Base-by-base conservation (phyloP, 2,329 filamentous ascomycete species). In the Calcarisporium arbuscula region DNA sequence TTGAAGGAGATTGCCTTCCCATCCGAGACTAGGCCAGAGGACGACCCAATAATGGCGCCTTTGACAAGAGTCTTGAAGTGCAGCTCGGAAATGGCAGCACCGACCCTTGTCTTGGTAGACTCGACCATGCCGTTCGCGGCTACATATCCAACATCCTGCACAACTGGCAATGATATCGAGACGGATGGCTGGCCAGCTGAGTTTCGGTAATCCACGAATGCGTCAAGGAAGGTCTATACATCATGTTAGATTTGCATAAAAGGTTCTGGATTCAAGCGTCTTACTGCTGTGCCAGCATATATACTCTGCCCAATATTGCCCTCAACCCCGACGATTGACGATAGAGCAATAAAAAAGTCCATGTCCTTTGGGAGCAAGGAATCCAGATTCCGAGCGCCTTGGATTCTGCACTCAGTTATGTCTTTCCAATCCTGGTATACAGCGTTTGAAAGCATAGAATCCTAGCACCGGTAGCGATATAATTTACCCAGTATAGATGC, bases 341-440 rank as follows among this genome's bases (percentile, higher is more conserved):
- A 58, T 1, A 60, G 42, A 34, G 55, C 41, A 19, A 58, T 36
- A 41, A 61, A 67, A 45, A 69, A 62, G 38, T 64, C 60, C 0
- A 64, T 32, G 0, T 42, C 29, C 5, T 9, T 16, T 0, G 33
- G 28, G 1, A 44, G 21, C 1, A 40, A 28, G 5, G 19, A 22
- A 19, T 64, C 53, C 0, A 64, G 43, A 14, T 60, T 53, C 32
- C 40, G 45, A 1, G 49, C 50, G 0, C 60, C 58, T 1, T 45
- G 28, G 0, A 59, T 47, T 39, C 64, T 65, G n/a, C 61, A 57
- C 5, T 36, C 35, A 2, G 54, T 31, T 0, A 50, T 50, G 3
- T 41, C 39, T 2, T 45, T 40, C 38, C 57, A 50, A 8, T 49
- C 45, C 0, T 52, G 44, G 21, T 50, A 44, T 3, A 34, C 42